Conservation (phyloP, 2,329 filamentous ascomycete species). For the Pestalotiopsis sp. region DNA sequence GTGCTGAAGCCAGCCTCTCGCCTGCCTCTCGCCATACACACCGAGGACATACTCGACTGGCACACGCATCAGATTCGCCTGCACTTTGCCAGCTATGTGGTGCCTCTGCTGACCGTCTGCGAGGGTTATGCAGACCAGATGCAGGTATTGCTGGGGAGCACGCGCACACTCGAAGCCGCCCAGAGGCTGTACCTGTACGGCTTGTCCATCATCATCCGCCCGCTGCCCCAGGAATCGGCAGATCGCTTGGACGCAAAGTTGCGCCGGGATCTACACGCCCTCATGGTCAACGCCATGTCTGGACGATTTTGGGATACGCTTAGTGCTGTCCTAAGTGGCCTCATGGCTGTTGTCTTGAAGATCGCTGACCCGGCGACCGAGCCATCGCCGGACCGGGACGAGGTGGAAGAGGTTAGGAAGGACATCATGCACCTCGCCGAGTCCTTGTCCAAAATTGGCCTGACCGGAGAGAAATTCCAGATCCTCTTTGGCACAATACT, state of each 20-base stretch:
- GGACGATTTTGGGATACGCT: conserved; percentile 56
- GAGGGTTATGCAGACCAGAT: conserved; percentile 42
- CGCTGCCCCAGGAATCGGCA: conserved; percentile 41
- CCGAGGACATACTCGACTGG: conserved; percentile 62
- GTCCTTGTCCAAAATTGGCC: conserved; percentile 64
- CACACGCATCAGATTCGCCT: conserved; percentile 62
- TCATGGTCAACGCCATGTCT: conserved; percentile 66
- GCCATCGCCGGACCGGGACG: conserved; percentile 10
- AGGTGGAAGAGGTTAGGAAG: conserved; percentile 43
- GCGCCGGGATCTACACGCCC: conserved; percentile 62
- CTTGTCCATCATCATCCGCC: conserved; percentile 52
- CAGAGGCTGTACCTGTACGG: conserved; percentile 60
- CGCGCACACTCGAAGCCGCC: conserved; percentile 62
- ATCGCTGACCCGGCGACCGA: conserved; percentile 25
- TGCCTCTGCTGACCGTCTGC: conserved; percentile 56
- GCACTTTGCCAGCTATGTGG: conserved; percentile 62
- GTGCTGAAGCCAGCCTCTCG: conserved; percentile 50
- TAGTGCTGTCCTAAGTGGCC: conserved; percentile 53
- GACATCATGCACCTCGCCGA: conserved; percentile 60
- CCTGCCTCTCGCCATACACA: conserved; percentile 53
- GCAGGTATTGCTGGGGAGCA: conserved; percentile 53
- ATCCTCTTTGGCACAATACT: conserved; percentile 73
- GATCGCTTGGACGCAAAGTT: conserved; percentile 52
- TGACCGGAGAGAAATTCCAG: conserved; percentile 71
- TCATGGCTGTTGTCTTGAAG: conserved; percentile 54